Percentiles rank a stretch among this genome's conserved stretches.
phyloP scores from a whole-genome alignment of 2,329 filamentous ascomycete genomes.

The Clarireedia sp. region DNA sequence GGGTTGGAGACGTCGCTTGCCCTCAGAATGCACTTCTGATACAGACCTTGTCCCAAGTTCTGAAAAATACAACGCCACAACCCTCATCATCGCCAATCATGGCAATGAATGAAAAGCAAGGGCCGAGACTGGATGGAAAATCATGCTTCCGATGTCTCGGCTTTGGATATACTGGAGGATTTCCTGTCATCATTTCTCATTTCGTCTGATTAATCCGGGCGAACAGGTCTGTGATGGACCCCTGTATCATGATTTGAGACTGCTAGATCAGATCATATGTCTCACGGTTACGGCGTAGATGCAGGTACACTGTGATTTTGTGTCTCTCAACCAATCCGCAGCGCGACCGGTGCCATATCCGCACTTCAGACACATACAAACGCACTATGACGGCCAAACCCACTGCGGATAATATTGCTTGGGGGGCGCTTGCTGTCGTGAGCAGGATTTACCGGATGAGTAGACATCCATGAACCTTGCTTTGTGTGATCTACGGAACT shows the following conservation, averaged over 20 bases:
- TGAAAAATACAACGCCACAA: not conserved
- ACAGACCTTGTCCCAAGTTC: not conserved
- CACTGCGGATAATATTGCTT: not conserved
- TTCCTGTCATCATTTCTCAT: not conserved
- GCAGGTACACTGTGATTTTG: not conserved
- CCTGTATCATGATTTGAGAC: not conserved
- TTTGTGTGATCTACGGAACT: not conserved
- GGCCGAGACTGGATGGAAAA: not conserved
- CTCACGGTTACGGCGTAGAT: not conserved
- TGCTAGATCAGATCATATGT: not conserved
- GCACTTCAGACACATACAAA: not conserved
- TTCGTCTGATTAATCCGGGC: not conserved
- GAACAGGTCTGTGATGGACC: not conserved
- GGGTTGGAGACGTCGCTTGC: constrained; percentile 3
- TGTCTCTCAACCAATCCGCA: not conserved
- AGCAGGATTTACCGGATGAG: not conserved
- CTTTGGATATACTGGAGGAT: not conserved
- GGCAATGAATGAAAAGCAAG: not conserved
- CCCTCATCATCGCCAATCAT: not conserved
- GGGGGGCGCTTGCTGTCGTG: not conserved
- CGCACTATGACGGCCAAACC: not conserved
- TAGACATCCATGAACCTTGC: not conserved
- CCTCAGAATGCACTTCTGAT: constrained; percentile 3
- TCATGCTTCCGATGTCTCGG: not conserved
- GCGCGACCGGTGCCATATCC: not conserved